These are phyloP conservation scores for Vitis vinifera DNA, from an alignment of 164 flowering plant genomes.

Conservation along the genomic window DNA sequence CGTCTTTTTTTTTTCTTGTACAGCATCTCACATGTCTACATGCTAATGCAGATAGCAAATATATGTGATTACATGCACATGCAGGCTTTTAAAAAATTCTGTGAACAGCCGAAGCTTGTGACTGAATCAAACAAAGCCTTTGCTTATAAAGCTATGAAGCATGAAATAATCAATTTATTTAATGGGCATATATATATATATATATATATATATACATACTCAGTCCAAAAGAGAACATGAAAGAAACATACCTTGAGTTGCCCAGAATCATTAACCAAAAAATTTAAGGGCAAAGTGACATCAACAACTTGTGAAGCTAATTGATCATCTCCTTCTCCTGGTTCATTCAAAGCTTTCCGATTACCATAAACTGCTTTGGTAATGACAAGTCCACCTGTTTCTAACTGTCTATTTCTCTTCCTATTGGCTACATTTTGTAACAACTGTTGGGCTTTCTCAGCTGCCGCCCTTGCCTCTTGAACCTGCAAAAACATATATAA, in stretches of 20 bases:
- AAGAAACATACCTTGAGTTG: conserved; percentile 71
- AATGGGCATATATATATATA: too few relatives aligned
- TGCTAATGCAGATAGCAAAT: too few relatives aligned
- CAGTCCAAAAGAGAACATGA: background rate
- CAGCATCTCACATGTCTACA: too few relatives aligned
- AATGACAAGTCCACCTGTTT: conserved; percentile 71
- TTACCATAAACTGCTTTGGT: conserved; percentile 76
- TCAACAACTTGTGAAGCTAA: conserved; percentile 60
- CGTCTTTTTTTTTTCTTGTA: too few relatives aligned
- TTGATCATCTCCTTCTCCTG: conserved; percentile 37
- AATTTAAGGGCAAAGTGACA: conserved; percentile 86
- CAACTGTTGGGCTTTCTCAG: conserved; percentile 85
- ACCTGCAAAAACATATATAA: conserved; percentile 43
- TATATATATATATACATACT: too few relatives aligned
- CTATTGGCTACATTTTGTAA: conserved; percentile 77
- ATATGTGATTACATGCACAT: too few relatives aligned
- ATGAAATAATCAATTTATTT: too few relatives aligned
- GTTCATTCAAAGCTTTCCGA: conserved; percentile 43
- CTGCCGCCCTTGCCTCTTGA: conserved; percentile 67
- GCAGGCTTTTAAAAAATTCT: too few relatives aligned
- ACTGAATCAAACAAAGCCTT: too few relatives aligned
- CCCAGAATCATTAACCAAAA: conserved; percentile 83
- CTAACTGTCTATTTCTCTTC: conserved; percentile 70
- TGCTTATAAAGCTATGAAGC: too few relatives aligned
- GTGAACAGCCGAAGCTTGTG: too few relatives aligned